phyloP scores from a whole-genome alignment of 805 yeast genomes.

The Saturnispora serradocipensis region DNA sequence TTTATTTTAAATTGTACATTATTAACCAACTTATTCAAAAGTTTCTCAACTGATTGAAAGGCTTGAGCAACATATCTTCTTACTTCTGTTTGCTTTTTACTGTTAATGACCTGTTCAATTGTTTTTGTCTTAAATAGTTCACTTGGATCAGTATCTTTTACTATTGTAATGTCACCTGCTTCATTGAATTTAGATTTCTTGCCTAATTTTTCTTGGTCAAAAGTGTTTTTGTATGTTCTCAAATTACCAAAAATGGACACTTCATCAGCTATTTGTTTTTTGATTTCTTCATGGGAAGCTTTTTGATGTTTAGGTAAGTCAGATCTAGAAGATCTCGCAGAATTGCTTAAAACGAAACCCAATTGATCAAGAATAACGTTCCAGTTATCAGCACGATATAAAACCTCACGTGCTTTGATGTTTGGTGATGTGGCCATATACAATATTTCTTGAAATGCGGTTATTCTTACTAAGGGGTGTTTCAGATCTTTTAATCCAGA shows the following conservation, averaged over 20 bases:
- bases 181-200: background rate
- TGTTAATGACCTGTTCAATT: background rate
- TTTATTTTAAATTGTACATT: background rate
- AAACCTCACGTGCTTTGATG: slow-evolving; percentile 38
- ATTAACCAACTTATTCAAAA: background rate
- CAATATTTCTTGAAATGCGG: slow-evolving; percentile 72
- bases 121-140: background rate
- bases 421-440: slow-evolving; percentile 46
- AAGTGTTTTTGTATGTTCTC: slow-evolving; percentile 11
- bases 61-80: no score
- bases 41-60: background rate
- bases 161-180: slow-evolving; percentile 2
- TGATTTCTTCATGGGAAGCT: background rate
- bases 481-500: slow-evolving; percentile 51
- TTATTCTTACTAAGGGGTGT: slow-evolving; percentile 39
- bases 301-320: slow-evolving; percentile 14
- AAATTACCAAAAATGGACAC: slow-evolving; percentile 23
- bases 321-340: slow-evolving; percentile 19
- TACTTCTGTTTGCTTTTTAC: background rate
- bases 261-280: slow-evolving; percentile 1
- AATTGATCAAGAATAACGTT: slow-evolving; percentile 52
- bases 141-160: slow-evolving; percentile 1
- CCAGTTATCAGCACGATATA: slow-evolving; percentile 47
- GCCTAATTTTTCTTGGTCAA: background rate
- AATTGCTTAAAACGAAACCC: slow-evolving; percentile 40